Percentiles rank a stretch among this genome's conserved stretches.
Conservation (phyloP, 2,329 filamentous ascomycete genomes). For the Chaetomium olivaceum region DNA sequence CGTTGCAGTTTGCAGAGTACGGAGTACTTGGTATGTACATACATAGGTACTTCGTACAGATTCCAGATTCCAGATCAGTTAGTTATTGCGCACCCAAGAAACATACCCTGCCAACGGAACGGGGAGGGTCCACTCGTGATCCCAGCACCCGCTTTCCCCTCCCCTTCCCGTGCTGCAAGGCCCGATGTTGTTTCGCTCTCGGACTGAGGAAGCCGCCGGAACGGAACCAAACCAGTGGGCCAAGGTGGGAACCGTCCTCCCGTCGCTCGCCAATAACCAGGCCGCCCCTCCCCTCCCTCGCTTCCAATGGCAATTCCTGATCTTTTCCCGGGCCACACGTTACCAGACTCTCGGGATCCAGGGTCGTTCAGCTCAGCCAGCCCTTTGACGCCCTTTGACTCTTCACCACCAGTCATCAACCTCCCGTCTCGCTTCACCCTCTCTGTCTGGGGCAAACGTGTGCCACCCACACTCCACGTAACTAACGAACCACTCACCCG, state of each 20-base stretch:
- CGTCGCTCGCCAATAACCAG: slow-evolving; percentile 19
- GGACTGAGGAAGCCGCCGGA: not conserved
- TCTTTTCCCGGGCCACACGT: slow-evolving; percentile 15
- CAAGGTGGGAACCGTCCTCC: not conserved
- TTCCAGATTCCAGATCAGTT: too few relatives aligned
- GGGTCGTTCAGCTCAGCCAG: not conserved
- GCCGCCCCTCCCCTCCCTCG: not conserved
- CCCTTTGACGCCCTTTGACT: not conserved
- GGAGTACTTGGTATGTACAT: too few relatives aligned
- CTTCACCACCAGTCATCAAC: not conserved
- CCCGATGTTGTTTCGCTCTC: not conserved
- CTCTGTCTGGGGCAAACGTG: not conserved
- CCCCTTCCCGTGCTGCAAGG: slow-evolving; percentile 16
- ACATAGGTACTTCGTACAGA: too few relatives aligned
- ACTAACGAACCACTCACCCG: too few relatives aligned
- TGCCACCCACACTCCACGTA: not conserved
- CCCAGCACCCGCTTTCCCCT: slow-evolving; percentile 11
- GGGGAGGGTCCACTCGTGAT: slow-evolving; percentile 5
- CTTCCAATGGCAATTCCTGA: slow-evolving; percentile 15
- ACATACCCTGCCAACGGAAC: slow-evolving; percentile 3
- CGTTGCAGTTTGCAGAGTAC: too few relatives aligned
- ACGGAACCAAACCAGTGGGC: slow-evolving; percentile 12
- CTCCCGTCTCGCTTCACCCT: not conserved
- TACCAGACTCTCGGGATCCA: slow-evolving; percentile 27
- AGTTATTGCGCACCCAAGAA: not conserved